Evolutionary conservation across 495 filamentous ascomycete species (phyloP).

Genomic region (Lophium mytilinum): DNA sequence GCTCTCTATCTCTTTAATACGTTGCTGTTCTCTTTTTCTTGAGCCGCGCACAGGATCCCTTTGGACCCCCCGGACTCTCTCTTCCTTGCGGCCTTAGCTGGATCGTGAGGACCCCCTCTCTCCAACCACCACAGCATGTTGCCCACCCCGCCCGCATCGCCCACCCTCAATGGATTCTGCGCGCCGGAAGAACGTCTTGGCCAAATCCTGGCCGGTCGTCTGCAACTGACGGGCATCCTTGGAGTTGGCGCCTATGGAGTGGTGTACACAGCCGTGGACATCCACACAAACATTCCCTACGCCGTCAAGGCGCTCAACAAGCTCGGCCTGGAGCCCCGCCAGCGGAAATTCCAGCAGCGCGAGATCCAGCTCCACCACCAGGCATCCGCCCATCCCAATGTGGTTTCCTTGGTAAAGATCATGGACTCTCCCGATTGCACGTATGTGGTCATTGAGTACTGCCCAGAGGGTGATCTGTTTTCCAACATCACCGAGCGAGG

Average conservation of each 20-base stretch:
- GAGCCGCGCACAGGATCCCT: conserved; percentile 4
- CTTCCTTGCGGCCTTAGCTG: conserved; percentile 31
- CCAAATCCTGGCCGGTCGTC: conserved; percentile 68
- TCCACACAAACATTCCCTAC: conserved; percentile 71
- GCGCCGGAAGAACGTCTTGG: conserved; percentile 81
- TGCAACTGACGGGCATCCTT: conserved; percentile 77
- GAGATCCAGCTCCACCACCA: conserved; percentile 88
- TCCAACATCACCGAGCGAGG: conserved; percentile 92
- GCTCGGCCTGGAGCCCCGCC: conserved; percentile 75
- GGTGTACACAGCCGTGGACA: conserved; percentile 88
- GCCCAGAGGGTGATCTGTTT: conserved; percentile 95
- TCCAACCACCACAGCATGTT: conserved; percentile 37
- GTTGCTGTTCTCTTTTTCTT: conserved; percentile 19
- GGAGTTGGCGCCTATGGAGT: conserved; percentile 95
- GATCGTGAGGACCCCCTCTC: conserved; percentile 19
- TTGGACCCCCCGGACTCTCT: conserved; percentile 5
- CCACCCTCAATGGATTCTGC: conserved; percentile 44
- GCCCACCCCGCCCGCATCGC: conserved; percentile 55
- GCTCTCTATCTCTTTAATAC: conserved; percentile 23
- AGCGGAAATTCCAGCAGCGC: conserved; percentile 80
- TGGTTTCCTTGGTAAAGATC: conserved; percentile 91
- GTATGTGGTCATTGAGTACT: conserved; percentile 95
- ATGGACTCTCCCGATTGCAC: conserved; percentile 89
- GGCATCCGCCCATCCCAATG: conserved; percentile 82
- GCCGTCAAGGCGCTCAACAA: conserved; percentile 98